Conservation (phyloP, 768 basidiomycete genomes). For the Pleurotus pulmonarius region DNA sequence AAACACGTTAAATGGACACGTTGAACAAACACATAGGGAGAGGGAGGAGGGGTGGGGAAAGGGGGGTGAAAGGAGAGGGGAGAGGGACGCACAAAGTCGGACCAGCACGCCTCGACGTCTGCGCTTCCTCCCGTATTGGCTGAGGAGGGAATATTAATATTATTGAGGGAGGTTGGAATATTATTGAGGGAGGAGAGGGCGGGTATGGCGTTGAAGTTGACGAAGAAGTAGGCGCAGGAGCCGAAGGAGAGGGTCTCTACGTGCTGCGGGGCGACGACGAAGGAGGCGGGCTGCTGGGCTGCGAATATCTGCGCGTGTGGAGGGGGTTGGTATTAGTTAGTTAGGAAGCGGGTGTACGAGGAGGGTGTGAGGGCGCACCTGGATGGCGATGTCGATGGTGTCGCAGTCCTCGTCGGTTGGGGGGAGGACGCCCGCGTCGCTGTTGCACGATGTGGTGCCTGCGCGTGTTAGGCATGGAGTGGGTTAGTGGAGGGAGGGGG, state of each 20-base stretch:
- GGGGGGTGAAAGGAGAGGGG: too few species aligned
- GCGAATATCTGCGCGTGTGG: not conserved
- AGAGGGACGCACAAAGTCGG: not conserved
- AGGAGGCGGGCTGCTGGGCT: not conserved
- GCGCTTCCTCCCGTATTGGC: not conserved
- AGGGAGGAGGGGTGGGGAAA: not conserved
- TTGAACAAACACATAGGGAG: too few species aligned
- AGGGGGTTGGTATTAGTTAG: too few species aligned
- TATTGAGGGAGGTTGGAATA: too few species aligned
- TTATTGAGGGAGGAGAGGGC: too few species aligned
- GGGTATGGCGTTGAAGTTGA: not conserved
- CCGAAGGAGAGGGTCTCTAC: conserved; percentile 6
- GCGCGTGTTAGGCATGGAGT: too few species aligned
- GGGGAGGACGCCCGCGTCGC: conserved; percentile 6
- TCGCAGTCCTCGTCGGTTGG: conserved; percentile 6
- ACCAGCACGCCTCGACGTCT: conserved; percentile 3
- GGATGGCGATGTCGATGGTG: not conserved
- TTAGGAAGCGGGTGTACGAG: too few species aligned
- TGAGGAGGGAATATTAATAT: too few species aligned
- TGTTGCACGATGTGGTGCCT: conserved; percentile 8
- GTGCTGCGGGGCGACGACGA: conserved; percentile 6
- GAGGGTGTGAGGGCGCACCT: not conserved
- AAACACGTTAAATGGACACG: too few species aligned
- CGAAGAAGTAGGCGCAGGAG: conserved; percentile 9
- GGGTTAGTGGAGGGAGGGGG: too few species aligned